A percentile compares a stretch with the other conserved stretches of the same genome.
Conservation (phyloP, 169 alveolate genomes). For the Miamiensis avidus region DNA sequence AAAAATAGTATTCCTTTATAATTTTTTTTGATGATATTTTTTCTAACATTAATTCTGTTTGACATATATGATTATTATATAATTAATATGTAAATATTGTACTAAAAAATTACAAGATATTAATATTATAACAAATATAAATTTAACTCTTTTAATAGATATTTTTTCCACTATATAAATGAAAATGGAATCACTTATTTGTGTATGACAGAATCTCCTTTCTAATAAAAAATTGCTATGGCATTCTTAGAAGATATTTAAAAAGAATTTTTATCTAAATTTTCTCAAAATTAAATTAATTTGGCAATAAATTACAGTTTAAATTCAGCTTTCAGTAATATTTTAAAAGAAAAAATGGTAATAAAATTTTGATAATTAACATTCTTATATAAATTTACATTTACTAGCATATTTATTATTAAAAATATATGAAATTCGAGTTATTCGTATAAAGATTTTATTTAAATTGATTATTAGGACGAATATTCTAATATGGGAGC, state of each 20-base stretch:
- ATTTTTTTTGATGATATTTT: too few species aligned
- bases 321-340: slow-evolving; percentile 9
- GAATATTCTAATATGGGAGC: not conserved
- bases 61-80: too few species aligned
- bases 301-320: slow-evolving; percentile 37
- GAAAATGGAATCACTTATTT: slow-evolving; percentile 36
- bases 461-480: not conserved
- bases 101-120: not conserved
- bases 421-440: too few species aligned
- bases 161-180: slow-evolving; percentile 41
- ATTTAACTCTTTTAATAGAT: not conserved
- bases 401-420: too few species aligned
- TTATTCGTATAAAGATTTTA: too few species aligned
- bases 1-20: too few species aligned
- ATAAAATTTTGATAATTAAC: not conserved
- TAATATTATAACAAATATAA: too few species aligned
- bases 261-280: slow-evolving; percentile 22
- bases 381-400: too few species aligned
- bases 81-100: too few species aligned
- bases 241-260: slow-evolving; percentile 40
- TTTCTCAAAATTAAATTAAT: slow-evolving; percentile 24
- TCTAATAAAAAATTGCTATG: slow-evolving; percentile 30
- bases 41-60: too few species aligned
- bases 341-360: slow-evolving; percentile 15
- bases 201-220: slow-evolving; percentile 38